Percentiles rank a stretch among this genome's conserved stretches.
These are phyloP conservation scores for Myrica gale DNA, from an alignment of 306 rosid genomes.

Conservation along the genomic window DNA sequence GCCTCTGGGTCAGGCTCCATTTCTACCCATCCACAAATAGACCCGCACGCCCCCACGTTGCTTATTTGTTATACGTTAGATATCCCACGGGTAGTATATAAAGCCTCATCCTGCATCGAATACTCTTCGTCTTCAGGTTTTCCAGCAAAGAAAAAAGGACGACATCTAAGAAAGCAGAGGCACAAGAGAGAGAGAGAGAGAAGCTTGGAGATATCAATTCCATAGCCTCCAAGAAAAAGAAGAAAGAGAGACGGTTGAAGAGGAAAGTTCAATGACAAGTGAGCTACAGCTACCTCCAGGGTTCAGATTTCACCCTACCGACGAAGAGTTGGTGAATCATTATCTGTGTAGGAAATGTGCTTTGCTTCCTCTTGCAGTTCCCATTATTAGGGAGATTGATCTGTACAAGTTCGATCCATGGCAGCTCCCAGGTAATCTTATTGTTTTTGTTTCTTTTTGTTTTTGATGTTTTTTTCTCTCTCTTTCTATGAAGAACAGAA, in stretches of 20 bases:
- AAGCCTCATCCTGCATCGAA: background rate
- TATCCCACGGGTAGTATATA: slow-evolving; percentile 17
- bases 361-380: slow-evolving; percentile 56
- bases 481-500: background rate
- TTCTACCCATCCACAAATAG: no score
- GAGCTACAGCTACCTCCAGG: slow-evolving; percentile 74
- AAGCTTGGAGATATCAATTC: background rate
- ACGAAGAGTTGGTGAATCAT: slow-evolving; percentile 77
- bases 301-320: slow-evolving; percentile 95
- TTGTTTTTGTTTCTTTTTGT: no score
- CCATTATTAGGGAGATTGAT: slow-evolving; percentile 82
- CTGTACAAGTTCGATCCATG: slow-evolving; percentile 90
- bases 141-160: background rate
- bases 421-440: slow-evolving; percentile 74
- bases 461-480: no score
- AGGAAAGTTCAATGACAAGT: slow-evolving; percentile 42
- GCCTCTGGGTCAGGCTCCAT: no score
- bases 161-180: background rate
- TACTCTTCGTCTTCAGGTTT: no score
- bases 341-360: slow-evolving; percentile 76
- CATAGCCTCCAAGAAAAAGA: background rate
- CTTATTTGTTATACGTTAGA: background rate
- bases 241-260: background rate
- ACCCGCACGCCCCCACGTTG: slow-evolving; percentile 42
- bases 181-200: background rate